Conservation (phyloP, 192 early-diverging fungal genomes). For the Coemansia sp. region DNA sequence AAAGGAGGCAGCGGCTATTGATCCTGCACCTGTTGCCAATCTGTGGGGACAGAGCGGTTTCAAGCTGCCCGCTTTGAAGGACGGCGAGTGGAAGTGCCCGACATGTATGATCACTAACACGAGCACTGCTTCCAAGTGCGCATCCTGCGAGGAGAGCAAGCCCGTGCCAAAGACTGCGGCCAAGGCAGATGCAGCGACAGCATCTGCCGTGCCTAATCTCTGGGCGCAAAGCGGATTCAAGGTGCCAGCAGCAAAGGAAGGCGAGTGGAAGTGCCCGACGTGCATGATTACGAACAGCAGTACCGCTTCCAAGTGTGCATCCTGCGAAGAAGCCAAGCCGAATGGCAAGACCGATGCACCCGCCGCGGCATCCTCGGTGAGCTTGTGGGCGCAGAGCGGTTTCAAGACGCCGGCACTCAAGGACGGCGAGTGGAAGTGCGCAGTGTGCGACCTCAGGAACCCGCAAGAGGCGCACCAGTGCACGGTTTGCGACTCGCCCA, state of each 20-base stretch:
- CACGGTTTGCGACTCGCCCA: slow-evolving; percentile 5
- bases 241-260: neutral
- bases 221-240: slow-evolving; percentile 8
- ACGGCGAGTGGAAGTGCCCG: slow-evolving; percentile 27
- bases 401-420: neutral
- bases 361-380: neutral
- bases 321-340: slow-evolving; percentile 22
- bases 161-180: neutral
- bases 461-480: neutral
- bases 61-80: slow-evolving; percentile 2
- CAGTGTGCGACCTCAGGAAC: slow-evolving; percentile 5
- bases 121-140: slow-evolving; percentile 10
- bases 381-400: slow-evolving; percentile 7
- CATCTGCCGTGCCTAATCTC: neutral
- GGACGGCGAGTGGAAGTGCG: slow-evolving; percentile 18
- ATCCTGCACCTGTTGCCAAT: neutral
- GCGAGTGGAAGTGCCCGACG: slow-evolving; percentile 7
- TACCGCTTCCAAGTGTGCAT: slow-evolving; percentile 10
- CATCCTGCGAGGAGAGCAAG: slow-evolving; percentile 20
- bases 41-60: slow-evolving; percentile 5
- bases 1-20: neutral
- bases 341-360: neutral
- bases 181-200: neutral
- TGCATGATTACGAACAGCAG: slow-evolving; percentile 15
- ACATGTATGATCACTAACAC: slow-evolving; percentile 16